Conservation (phyloP, 495 filamentous ascomycete genomes). For the Penicillium malachiteum region DNA sequence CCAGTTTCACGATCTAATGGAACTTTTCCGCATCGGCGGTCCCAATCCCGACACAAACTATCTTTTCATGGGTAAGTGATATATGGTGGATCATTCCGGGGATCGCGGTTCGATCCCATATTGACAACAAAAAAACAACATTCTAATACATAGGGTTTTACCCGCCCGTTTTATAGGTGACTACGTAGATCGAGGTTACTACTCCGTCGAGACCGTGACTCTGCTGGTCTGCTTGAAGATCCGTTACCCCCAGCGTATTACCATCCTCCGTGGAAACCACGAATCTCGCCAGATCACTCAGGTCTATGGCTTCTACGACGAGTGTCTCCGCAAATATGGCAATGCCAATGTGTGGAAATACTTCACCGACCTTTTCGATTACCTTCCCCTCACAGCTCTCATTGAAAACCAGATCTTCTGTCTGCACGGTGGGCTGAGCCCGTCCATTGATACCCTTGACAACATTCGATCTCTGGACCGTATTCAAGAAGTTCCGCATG, state of each 20-base stretch:
- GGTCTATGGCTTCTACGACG: constrained; percentile 97
- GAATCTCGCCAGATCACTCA: constrained; percentile 97
- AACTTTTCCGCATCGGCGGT: constrained; percentile 89
- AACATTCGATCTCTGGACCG: constrained; percentile 95
- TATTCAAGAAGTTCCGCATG: constrained; percentile 97
- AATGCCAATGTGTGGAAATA: constrained; percentile 99
- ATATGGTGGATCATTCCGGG: constrained; percentile 3
- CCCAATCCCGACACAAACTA: constrained; percentile 94
- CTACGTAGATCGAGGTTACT: constrained; percentile 96
- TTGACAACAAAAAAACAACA: not conserved
- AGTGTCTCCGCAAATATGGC: constrained; percentile 95
- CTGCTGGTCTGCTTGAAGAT: constrained; percentile 94
- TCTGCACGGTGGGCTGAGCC: constrained; percentile 92
- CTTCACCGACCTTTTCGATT: constrained; percentile 99
- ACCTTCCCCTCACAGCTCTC: constrained; percentile 93
- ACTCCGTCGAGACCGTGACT: constrained; percentile 94
- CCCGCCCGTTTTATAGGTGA: constrained; percentile 58
- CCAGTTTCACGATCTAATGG: constrained; percentile 93
- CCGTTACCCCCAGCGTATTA: constrained; percentile 93
- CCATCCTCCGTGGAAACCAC: constrained; percentile 95
- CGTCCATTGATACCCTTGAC: constrained; percentile 96
- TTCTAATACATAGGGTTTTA: not conserved
- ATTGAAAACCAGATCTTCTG: constrained; percentile 99
- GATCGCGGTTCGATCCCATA: too few species aligned
- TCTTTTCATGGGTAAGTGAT: constrained; percentile 80